Base-by-base conservation (phyloP, 139 green algal genomes). In the Limnomonas spitsbergensis region DNA sequence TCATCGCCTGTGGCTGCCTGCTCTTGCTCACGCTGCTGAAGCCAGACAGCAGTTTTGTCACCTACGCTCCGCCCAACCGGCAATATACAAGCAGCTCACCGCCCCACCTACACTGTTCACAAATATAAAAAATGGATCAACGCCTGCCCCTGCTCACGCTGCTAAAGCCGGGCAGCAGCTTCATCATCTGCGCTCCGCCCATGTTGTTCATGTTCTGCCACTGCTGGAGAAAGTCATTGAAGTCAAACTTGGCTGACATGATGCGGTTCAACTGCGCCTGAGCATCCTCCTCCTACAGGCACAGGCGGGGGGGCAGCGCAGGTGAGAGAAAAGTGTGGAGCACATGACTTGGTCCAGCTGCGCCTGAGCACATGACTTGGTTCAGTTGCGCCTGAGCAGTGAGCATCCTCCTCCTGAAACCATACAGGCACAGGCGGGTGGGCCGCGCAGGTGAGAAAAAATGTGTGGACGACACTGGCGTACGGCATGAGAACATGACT, bases 171-270 rank as follows among this genome's bases (percentile, higher is more conserved):
- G 96, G 96, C 73, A 99, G 85, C 89, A 99, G 89, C 83, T 98
- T 98, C 61, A 98, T 91, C 37, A 99, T 80, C 40, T 87, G 73
- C 82, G 98, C 89, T 66, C 83, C 86, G 39, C 96, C 96, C 94
- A 99, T 98, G 77, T 92, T 90, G 56, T 88, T 91, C 76, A 99
- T 91, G 84, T 92, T 93, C 82, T 97, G 90, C 80, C 85, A 96
- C 86, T 99, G 96, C 75, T 95, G 88, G 36, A 99, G 71, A 74
- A 99, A 98, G 87, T 99, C 96, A 83, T 99, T 97, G 89, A 98
- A 99, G 89, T 99, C 96, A 83, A 99, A 99, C 80, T 98, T 97
- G 72, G 89, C 84, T n/a, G 85, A 73, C 87, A 96, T 87, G 77
- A 98, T 90, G 20, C 90, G 90, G 78, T 94, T 86, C 72, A 89